Conservation (phyloP, 2,329 filamentous ascomycete genomes). For the Phaeomoniella chlamydospora region DNA sequence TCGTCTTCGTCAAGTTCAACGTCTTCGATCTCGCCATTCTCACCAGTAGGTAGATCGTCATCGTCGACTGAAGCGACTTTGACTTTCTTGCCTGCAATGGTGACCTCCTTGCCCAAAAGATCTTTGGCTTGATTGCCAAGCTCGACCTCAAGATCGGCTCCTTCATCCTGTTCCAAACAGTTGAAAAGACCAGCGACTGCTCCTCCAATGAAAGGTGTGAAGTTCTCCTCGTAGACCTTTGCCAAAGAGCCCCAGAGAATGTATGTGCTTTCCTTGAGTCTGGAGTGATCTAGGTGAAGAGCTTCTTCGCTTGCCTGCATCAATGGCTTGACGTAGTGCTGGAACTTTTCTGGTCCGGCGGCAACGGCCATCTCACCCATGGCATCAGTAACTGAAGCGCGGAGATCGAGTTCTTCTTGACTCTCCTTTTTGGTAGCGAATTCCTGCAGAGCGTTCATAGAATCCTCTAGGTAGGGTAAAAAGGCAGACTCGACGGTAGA, state of each 20-base stretch:
- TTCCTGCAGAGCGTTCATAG: conserved; percentile 75
- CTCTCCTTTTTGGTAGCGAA: conserved; percentile 78
- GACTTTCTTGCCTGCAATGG: conserved; percentile 70
- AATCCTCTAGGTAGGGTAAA: conserved; percentile 78
- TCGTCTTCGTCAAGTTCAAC: conserved; percentile 61
- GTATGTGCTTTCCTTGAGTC: conserved; percentile 90
- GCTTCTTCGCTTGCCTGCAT: conserved; percentile 91
- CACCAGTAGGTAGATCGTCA: conserved; percentile 37
- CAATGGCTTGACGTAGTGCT: conserved; percentile 77
- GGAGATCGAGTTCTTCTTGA: conserved; percentile 78
- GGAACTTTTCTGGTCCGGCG: conserved; percentile 73
- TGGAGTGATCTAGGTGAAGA: conserved; percentile 72
- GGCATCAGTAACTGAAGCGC: conserved; percentile 79
- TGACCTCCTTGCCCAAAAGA: conserved; percentile 61
- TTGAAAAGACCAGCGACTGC: conserved; percentile 50
- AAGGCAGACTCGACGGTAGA: conserved; percentile 71
- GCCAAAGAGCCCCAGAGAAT: conserved; percentile 92
- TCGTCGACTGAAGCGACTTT: conserved; percentile 57
- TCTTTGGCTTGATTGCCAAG: conserved; percentile 61
- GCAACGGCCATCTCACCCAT: conserved; percentile 86
- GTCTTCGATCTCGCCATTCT: conserved; percentile 45
- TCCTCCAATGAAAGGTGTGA: conserved; percentile 30
- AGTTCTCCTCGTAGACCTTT: conserved; percentile 71
- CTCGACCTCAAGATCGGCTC: conserved; percentile 64
- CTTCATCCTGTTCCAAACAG: conserved; percentile 68